Evolutionary conservation across 2,329 filamentous ascomycete species (phyloP).

Genomic region (Colletotrichum limetticola): DNA sequence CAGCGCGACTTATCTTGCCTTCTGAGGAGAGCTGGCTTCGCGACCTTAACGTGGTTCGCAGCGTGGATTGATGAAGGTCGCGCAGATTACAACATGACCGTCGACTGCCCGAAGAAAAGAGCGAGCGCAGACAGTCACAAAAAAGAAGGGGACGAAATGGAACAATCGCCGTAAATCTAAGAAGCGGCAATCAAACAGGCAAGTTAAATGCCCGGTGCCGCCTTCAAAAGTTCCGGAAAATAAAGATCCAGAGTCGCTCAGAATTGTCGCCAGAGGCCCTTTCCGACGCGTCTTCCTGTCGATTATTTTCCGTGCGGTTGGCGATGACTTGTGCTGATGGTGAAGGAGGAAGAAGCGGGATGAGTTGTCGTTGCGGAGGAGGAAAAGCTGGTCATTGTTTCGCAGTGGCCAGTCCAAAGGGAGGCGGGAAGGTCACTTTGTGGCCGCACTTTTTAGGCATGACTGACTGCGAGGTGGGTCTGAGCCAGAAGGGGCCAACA

Average conservation of each 20-base stretch:
- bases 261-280: slow-evolving; percentile 16
- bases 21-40: slow-evolving; percentile 14
- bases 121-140: slow-evolving; percentile 25
- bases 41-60: slow-evolving; percentile 35
- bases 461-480: slow-evolving; percentile 18
- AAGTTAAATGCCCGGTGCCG: slow-evolving; percentile 25
- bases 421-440: slow-evolving; percentile 27
- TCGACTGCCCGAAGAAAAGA: slow-evolving; percentile 12
- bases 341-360: slow-evolving; percentile 33
- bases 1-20: slow-evolving; percentile 14
- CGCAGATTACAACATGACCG: slow-evolving; percentile 33
- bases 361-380: slow-evolving; percentile 30
- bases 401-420: slow-evolving; percentile 30
- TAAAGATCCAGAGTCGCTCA: slow-evolving; percentile 5
- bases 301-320: slow-evolving; percentile 24
- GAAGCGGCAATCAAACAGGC: slow-evolving; percentile 25
- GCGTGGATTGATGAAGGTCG: slow-evolving; percentile 23
- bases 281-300: slow-evolving; percentile 31
- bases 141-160: slow-evolving; percentile 31
- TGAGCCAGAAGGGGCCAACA: slow-evolving; percentile 5
- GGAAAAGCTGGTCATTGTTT: slow-evolving; percentile 40
- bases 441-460: slow-evolving; percentile 28
- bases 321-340: slow-evolving; percentile 27
- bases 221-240: slow-evolving; percentile 13
- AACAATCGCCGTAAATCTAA: slow-evolving; percentile 16